A percentile compares a stretch with the other conserved stretches of the same genome.
Conservation (phyloP, 2,329 filamentous ascomycete genomes). For the Zymoseptoria passerinii region DNA sequence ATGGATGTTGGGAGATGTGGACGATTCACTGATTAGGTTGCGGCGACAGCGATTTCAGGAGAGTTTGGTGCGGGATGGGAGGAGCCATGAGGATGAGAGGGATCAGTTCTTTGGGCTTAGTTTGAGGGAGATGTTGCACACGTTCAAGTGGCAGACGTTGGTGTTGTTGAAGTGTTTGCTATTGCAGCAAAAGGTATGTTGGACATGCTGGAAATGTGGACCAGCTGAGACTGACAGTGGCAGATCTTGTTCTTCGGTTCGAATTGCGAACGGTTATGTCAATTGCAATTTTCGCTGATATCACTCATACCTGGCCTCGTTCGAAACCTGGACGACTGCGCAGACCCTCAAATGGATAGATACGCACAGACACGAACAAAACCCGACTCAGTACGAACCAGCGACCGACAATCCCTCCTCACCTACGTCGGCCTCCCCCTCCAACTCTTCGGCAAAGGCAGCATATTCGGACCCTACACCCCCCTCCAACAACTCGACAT, state of each 20-base stretch:
- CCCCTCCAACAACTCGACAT: conserved; percentile 92
- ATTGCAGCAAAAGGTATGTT: conserved; percentile 78
- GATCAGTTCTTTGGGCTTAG: conserved; percentile 74
- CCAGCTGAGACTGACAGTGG: conserved; percentile 6
- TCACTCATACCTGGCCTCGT: conserved; percentile 91
- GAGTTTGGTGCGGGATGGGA: conserved; percentile 56
- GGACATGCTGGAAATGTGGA: conserved; percentile 54
- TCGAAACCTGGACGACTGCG: conserved; percentile 85
- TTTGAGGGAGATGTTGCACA: conserved; percentile 71
- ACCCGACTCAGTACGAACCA: conserved; percentile 81
- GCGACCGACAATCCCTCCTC: conserved; percentile 80
- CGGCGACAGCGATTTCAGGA: conserved; percentile 69
- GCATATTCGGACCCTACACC: conserved; percentile 92
- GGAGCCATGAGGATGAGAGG: conserved; percentile 60
- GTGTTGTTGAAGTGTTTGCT: conserved; percentile 90
- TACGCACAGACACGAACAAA: conserved; percentile 68
- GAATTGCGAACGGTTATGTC: conserved; percentile 90
- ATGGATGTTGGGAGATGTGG: neutral
- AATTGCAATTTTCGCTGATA: conserved; percentile 96
- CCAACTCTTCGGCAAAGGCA: conserved; percentile 93
- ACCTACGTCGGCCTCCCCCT: conserved; percentile 91
- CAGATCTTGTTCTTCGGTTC: conserved; percentile 98
- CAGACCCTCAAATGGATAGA: conserved; percentile 81
- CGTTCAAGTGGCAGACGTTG: conserved; percentile 90
- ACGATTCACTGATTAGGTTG: conserved; percentile 9